These are phyloP conservation scores for Articulospora tetracladia DNA, from an alignment of 495 filamentous ascomycete species.

Conservation along the genomic window DNA sequence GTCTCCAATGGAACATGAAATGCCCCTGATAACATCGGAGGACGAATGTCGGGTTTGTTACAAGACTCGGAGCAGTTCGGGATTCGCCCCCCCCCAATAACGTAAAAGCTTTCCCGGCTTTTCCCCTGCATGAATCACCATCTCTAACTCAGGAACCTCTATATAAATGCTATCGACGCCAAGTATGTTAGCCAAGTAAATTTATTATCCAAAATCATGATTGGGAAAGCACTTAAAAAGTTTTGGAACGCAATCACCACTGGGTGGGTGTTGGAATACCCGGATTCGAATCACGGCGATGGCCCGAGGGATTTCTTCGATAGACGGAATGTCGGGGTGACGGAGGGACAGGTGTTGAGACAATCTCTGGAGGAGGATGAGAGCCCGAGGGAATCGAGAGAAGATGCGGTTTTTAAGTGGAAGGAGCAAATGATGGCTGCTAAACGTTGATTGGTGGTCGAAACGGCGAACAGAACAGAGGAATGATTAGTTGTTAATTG, in stretches of 20 bases:
- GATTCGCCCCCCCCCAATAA: not conserved
- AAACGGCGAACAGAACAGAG: not conserved
- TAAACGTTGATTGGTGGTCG: not conserved
- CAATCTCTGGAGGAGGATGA: not conserved
- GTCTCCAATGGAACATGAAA: too few relatives aligned
- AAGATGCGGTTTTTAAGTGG: not conserved
- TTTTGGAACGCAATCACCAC: not conserved
- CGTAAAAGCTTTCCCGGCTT: not conserved
- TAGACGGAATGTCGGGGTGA: not conserved
- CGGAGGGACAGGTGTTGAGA: not conserved
- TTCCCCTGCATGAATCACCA: not conserved
- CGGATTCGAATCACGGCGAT: not conserved
- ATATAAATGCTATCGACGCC: not conserved
- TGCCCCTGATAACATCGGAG: too few relatives aligned
- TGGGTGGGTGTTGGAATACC: conserved; percentile 6
- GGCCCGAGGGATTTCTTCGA: conserved; percentile 6
- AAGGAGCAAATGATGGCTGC: not conserved
- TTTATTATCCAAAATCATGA: not conserved
- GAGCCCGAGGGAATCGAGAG: not conserved
- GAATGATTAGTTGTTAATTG: too few relatives aligned
- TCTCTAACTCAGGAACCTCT: not conserved
- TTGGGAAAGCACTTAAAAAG: not conserved
- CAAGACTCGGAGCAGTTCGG: not conserved
- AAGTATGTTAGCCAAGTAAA: too few relatives aligned
- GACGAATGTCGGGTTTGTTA: not conserved